Base-by-base conservation (phyloP, 108 stramenopile species). In the Fistulifera pelliculosa region DNA sequence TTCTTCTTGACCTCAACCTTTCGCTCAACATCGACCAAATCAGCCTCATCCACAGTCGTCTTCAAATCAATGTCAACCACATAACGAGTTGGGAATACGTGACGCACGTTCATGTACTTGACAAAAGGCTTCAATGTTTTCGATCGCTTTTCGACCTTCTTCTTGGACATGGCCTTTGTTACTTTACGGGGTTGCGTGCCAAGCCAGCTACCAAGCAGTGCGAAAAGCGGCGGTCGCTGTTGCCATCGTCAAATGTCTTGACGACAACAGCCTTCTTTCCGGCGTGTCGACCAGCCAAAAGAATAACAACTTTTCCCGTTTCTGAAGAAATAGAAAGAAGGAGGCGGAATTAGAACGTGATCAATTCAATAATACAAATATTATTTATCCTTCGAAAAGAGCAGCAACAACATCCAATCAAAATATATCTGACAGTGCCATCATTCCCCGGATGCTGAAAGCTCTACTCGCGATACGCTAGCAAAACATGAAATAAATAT, bases 1-100 rank as follows among this genome's bases (percentile, higher is more conserved):
- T 77, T 83, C 90, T 95, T 95, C 83, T 88, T 88, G 44, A 84
- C 84, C 57, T 85, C 81, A 18, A 85, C 79, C 60, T 82, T 86
- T 43, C 75, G 72, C 26, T 84, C 77, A 18, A 74, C 84, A 66
- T 78, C 75, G 18, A 85, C 77, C 57, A 94, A 68, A 40, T 92
- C 85, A 40, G 77, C 88, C 71, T 95, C 94, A 55, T 90, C 93
- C 23, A 94, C 93, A 16, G 77, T 75, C 81, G 94, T 94, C 84
- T 96, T 96, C 45, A 98, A 64, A 61, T 96, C 91, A 59, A 98
- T 68, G 67, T 98, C 97, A 25, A 96, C 93, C 23, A 75, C 77
- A 71, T 97, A 99, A 68, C 99, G 94, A 42, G 99, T 99, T 57
- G 99, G 99, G 91, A 99, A 98, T 58, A 99, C 68, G 72, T 99